Evolutionary conservation across 1,139 yeast genomes (phyloP), one percentile per base, ranked within the genome.

Genomic region (Fermentozyma sake): DNA sequence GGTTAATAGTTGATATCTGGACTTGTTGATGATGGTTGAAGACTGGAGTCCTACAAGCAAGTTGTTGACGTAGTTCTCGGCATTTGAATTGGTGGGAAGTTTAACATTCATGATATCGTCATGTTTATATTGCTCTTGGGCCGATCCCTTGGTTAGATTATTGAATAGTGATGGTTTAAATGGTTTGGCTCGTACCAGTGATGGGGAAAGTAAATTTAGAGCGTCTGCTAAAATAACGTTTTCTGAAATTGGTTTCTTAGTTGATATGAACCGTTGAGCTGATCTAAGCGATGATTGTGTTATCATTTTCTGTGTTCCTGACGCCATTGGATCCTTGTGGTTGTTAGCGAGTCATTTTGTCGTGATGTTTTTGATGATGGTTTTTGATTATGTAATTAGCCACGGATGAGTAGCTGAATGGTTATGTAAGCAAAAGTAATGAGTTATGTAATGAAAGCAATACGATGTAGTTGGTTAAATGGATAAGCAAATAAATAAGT

Each of bases 131-230:
- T 54, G 59, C 28, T 61, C 68, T 6, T 37, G 33, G 3, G 51
- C 58, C 1, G 66, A 43, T 1, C 68, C 68, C 27, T 50, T 48
- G 7, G 61, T 50, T 23, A 59, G 48, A 20, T 55, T 55, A 15
- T 48, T 36, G 11, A 60, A 40, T n/a, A 66, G 39, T 10, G 69
- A 61, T 6, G 72, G 72, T 28, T 51, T 58, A 39, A 44, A 62
- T 8, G 35, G 13, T 22, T 32, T 26, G 18, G 34, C 13, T 30
- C 22, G 17, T 7, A 26, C 15, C 12, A 33, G 34, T 6, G 35
- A 18, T 12, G 53, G 62, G 9, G 62, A 50, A 18, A 64, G 50
- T n/a, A 64, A 50, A 32, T 62, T 64, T 28, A 65, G 46, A 0
- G 70, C 70, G 30, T 59, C 65, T 1, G 67, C 67, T 20, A 62